Evolutionary conservation across 805 yeast species (phyloP), one percentile per base, ranked within the genome.

Genomic region (Nakazawaea pomicola): DNA sequence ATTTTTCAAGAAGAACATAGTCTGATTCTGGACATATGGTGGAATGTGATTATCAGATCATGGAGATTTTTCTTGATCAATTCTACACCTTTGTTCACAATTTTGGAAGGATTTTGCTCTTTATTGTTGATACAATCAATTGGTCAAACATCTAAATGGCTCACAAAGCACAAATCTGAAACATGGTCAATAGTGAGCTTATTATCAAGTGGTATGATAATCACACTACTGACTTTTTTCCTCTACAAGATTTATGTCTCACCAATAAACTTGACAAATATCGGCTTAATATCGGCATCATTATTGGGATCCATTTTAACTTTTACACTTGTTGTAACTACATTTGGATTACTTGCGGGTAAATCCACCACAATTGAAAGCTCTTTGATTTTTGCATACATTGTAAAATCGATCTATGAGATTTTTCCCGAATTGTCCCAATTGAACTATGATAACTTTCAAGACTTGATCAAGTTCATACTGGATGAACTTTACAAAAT

Each of bases 101-200:
- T 89, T 15, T 65, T 90, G 39, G 99, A 93, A 63, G 99, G 99
- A 1, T 81, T 93, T 51, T 95, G 96, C 61, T 80, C 96, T 1
- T 73, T 93, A 19, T 68, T 93, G 43, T 80, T 88, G n/a, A 88
- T 93, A 46, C 99, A 93, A 64, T 86, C 95, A 11, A 73, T 86
- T 31, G 96, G 98, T 7, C 89, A 89, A 52, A 78, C 86, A 7
- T 72, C 85, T 40, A 72, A 75, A 46, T 82, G 90, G 83, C 64
- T 87, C 33, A 76, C 80, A 17, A 58, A 59, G 41, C 53, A 70
- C 43, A 77, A 75, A 48, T 78, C 88, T 4, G 96, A 89, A 53
- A 65, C 78, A 25, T 85, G 95, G 90, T 74, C 85, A 37, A 80
- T 91, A 29, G 74, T 81, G 1, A 78, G 83, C 43, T 71, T 93